Evolutionary conservation across 176 grass and related monocot genomes (phyloP), one percentile per base, ranked within the genome.

Genomic region (Urochloa ruziziensis): DNA sequence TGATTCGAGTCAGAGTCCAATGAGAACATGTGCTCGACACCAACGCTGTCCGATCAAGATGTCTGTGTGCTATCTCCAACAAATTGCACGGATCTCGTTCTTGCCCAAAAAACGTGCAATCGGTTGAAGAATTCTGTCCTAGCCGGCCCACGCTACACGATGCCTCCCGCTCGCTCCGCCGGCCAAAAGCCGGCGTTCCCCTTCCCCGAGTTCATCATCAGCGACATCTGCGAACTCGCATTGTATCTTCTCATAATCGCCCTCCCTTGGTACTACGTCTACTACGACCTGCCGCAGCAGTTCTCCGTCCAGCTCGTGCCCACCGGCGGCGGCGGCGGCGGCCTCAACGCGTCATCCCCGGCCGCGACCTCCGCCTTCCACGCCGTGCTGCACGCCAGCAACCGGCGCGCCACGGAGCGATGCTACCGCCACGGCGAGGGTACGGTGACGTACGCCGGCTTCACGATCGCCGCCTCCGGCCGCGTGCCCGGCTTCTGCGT

Each of bases 381-480:
- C 51, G 36, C 16, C 5, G 39, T 14, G 35, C 74, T 85, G 83
- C 83, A 85, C 51, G 37, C 62, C 63, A 48, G 62, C 83, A 85
- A 85, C 83, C 49, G 72, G 25, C 83, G 74, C 51, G 62, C 63
- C 37, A 34, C 63, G 28, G 73, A 15, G 73, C 36, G 62, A 3
- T 85, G 83, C 63, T 85, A 78, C 74, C 37, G 40, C 36, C 19
- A 58, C 62, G 73, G 83, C 21, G 74, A 85, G 49, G 49, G 0
- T 7, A 27, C 6, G 21, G 51, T 77, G 48, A 8, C 62, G 13
- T 85, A 69, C 83, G 73, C 25, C 14, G 83, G 63, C 19, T 85
- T 61, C 74, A 60, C 63, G 62, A 39, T 85, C 37, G 63, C 51
- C 37, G 63, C 51, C 37, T 58, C 83, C 1, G 83, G 63, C 21